Conservation (phyloP, 2,329 filamentous ascomycete species). For the Ascochyta lentis region DNA sequence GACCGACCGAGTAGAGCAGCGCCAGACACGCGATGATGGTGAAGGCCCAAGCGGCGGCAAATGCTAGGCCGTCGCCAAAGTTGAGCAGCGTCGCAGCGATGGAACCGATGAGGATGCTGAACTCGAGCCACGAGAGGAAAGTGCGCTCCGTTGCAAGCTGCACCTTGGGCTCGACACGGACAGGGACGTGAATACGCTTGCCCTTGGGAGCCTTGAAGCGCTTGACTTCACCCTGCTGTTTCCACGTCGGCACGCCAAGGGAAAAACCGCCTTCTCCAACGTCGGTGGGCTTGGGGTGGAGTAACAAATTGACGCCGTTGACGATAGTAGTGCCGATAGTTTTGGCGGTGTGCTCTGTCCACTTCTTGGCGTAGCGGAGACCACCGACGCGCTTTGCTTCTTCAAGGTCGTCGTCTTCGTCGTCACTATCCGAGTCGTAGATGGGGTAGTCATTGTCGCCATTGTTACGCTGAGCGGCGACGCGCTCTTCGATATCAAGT, state of each 20-base stretch:
- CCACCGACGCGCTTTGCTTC: slow-evolving; percentile 79
- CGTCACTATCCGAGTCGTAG: slow-evolving; percentile 90
- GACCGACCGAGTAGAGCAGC: slow-evolving; percentile 80
- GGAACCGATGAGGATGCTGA: slow-evolving; percentile 85
- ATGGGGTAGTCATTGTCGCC: slow-evolving; percentile 81
- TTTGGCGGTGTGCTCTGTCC: slow-evolving; percentile 58
- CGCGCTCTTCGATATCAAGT: slow-evolving; percentile 84
- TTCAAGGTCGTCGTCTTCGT: slow-evolving; percentile 76
- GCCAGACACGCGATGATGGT: slow-evolving; percentile 79
- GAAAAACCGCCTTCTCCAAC: slow-evolving; percentile 51
- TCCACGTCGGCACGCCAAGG: slow-evolving; percentile 54
- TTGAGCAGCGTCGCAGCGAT: slow-evolving; percentile 52
- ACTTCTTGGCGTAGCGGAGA: slow-evolving; percentile 72
- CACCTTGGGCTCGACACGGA: slow-evolving; percentile 96
- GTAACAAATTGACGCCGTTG: slow-evolving; percentile 42
- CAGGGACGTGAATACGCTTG: slow-evolving; percentile 89
- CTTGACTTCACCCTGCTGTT: slow-evolving; percentile 50
- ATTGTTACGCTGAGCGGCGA: slow-evolving; percentile 66
- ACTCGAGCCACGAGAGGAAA: slow-evolving; percentile 96
- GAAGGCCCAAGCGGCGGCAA: slow-evolving; percentile 70
- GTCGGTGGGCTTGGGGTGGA: slow-evolving; percentile 51
- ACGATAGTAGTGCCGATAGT: slow-evolving; percentile 49
- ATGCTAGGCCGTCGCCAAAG: slow-evolving; percentile 46
- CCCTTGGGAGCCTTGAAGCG: slow-evolving; percentile 75
- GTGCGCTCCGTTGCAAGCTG: slow-evolving; percentile 96